Percentiles rank a stretch among this genome's conserved stretches.
phyloP scores from a whole-genome alignment of 1,284 basidiomycete species.

The Boletus hoseneyae region DNA sequence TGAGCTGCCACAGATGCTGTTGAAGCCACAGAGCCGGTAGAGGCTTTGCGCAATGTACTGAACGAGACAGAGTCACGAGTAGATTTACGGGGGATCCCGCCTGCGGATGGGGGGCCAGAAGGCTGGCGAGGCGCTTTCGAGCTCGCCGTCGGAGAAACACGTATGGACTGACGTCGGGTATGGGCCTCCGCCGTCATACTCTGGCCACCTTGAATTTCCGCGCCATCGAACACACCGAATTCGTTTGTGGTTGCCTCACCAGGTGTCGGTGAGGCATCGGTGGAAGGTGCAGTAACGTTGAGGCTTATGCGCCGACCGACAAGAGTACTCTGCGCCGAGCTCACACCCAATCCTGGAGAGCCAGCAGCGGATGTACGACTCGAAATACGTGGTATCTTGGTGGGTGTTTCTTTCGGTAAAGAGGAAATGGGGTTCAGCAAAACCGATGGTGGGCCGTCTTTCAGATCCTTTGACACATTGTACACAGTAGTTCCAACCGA shows the following conservation, averaged over 20 bases:
- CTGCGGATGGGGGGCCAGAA: constrained; percentile 44
- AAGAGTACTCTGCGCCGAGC: constrained; percentile 43
- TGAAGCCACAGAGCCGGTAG: constrained; percentile 71
- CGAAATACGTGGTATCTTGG: constrained; percentile 92
- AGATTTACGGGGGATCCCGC: constrained; percentile 55
- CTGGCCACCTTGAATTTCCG: constrained; percentile 35
- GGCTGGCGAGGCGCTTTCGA: constrained; percentile 68
- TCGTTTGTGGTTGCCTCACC: constrained; percentile 56
- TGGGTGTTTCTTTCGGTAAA: constrained; percentile 79
- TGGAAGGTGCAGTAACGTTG: constrained; percentile 51
- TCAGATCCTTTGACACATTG: constrained; percentile 49
- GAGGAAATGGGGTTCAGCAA: constrained; percentile 48
- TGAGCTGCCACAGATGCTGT: constrained; percentile 48
- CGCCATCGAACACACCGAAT: constrained; percentile 73
- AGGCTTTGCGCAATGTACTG: constrained; percentile 71
- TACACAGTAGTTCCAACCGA: constrained; percentile 66
- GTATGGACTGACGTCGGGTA: constrained; percentile 46
- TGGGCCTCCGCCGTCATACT: constrained; percentile 40
- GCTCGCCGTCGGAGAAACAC: constrained; percentile 56
- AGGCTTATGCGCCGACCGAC: constrained; percentile 61
- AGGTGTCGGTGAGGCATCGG: constrained; percentile 61
- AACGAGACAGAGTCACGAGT: constrained; percentile 76
- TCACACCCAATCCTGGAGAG: constrained; percentile 62
- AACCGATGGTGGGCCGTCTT: constrained; percentile 52
- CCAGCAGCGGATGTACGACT: constrained; percentile 68